Evolutionary conservation across 2,329 filamentous ascomycete species (phyloP), one percentile per base, ranked within the genome.

Genomic region (Hirsutella thompsonii): DNA sequence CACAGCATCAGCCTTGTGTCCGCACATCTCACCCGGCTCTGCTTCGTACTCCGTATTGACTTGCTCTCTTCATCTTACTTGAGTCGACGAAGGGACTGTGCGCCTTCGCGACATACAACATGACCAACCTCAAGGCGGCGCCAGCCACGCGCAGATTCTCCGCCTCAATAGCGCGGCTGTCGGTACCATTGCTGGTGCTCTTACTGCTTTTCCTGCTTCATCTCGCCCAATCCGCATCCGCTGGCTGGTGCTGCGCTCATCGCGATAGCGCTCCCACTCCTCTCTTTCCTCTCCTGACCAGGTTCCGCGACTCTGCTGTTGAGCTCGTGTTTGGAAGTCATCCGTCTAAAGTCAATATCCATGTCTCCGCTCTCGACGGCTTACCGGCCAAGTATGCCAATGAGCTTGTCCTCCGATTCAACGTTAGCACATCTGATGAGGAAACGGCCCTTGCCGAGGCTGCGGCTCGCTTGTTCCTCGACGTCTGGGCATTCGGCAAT

Each of bases 381-480:
- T 47, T 65, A 21, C 57, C 64, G 21, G 62, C 55, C 21, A 64
- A 65, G 47, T 94, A 94, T 57, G 76, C 78, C 46, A 76, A 82
- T 46, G 81, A 95, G 59, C 71, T 94, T n/a, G 87, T 98, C 14
- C 66, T 96, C 47, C 80, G 92, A 32, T 95, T 96, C 70, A 86
- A 83, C 53, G 66, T 95, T 42, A 79, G 73, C 46, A 79, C 74
- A 20, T 60, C 69, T 3, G 70, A 78, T 18, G 84, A 94, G 54
- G 80, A 84, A 44, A 61, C 65, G 28, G 81, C 81, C 1, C 66
- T 94, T 42, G 72, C 79, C n/a, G 74, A 83, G 42, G 87, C 86
- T 3, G 72, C 80, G 1, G 72, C 83, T 45, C 76, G 78, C 16
- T 72, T 95, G 20, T 82, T 92, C 51, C 68, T 96, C 34, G 92